Evolutionary conservation across 169 alveolate genomes (phyloP), one percentile per base, ranked within the genome.

Genomic region (Fabrea salina): DNA sequence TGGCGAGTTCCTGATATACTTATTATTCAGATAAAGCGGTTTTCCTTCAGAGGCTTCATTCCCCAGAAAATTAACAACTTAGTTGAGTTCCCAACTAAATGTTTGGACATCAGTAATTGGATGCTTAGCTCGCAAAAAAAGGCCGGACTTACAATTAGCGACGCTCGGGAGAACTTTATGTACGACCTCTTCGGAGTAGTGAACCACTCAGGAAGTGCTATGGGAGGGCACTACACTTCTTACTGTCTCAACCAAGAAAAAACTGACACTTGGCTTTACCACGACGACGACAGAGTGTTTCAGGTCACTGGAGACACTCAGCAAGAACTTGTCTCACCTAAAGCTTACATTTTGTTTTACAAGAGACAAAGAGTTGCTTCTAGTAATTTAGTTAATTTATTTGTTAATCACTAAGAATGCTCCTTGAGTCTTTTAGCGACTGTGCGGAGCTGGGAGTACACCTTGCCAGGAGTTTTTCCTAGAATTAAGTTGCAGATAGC

Each of bases 381-480:
- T 4, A 47, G 79, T 25, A 70, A 70, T 70, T 40, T 70, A 43
- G 79, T 70, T 11, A 70, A 70, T 51, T 11, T 51, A 5, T 51
- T 11, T 7, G 59, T 33, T 5, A 22, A 22, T 22, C 19, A 7
- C 27, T 51, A 51, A 51, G 56, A 47, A 47, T 51, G 16, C 85
- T 97, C 99, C 51, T 91, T 92, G 56, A 96, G 87, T 67, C 98
- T 93, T 80, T 96, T 97, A 37, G 98, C 89, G 6, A 96, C 92
- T 59, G 90, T 94, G 84, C 98, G 94, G 59, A 97, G 91, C 87
- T 96, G 90, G 74, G 97, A 94, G 89, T 97, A 97, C 53, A 97
- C 98, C 90, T 97, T 97, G 37, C 99, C 99, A 41, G 98, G 99
- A 51, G 98, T 98, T 79, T 96, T 93, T 37, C 99, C 99, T 37